Evolutionary conservation across 2,329 filamentous ascomycete genomes (phyloP).

Genomic region (Lasiodiplodia sp.): DNA sequence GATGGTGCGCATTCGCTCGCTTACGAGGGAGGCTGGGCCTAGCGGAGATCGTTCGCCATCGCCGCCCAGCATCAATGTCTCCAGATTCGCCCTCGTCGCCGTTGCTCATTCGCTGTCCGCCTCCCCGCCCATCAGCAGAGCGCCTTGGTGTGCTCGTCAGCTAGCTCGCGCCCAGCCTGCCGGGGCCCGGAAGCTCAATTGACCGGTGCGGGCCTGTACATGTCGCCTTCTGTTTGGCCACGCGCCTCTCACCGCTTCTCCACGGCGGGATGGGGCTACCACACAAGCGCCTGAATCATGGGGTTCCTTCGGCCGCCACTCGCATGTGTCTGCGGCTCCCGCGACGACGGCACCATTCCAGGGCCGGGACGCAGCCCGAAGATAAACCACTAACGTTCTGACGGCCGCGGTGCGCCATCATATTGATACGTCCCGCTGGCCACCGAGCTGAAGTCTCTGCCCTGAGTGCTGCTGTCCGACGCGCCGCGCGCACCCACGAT

Average conservation of each 20-base stretch:
- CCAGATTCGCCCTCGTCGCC: not conserved
- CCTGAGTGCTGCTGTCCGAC: not conserved
- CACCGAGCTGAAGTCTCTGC: not conserved
- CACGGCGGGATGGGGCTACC: constrained; percentile 24
- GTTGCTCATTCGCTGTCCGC: constrained; percentile 7
- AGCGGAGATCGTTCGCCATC: constrained; percentile 10
- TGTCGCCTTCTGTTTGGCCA: constrained; percentile 20
- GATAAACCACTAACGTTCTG: constrained; percentile 29
- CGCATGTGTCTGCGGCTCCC: constrained; percentile 13
- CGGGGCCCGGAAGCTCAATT: constrained; percentile 15
- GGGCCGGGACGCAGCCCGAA: constrained; percentile 9
- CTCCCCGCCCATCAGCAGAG: constrained; percentile 7
- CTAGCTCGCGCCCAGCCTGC: constrained; percentile 18
- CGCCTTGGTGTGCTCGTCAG: constrained; percentile 17
- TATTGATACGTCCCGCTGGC: constrained; percentile 19
- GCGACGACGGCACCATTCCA: constrained; percentile 21
- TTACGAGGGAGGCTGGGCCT: constrained; percentile 4
- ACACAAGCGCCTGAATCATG: constrained; percentile 29
- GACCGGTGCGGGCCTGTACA: constrained; percentile 25
- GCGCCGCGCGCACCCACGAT: constrained; percentile 16
- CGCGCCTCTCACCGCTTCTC: constrained; percentile 29
- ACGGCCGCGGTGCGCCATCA: constrained; percentile 6
- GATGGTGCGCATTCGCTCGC: constrained; percentile 17
- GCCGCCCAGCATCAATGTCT: not conserved
- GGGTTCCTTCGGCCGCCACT: constrained; percentile 20